Percentiles rank a stretch among this genome's conserved stretches.
Evolutionary conservation across 495 filamentous ascomycete genomes (phyloP).

Genomic region (Penicillium dipodomyicola): DNA sequence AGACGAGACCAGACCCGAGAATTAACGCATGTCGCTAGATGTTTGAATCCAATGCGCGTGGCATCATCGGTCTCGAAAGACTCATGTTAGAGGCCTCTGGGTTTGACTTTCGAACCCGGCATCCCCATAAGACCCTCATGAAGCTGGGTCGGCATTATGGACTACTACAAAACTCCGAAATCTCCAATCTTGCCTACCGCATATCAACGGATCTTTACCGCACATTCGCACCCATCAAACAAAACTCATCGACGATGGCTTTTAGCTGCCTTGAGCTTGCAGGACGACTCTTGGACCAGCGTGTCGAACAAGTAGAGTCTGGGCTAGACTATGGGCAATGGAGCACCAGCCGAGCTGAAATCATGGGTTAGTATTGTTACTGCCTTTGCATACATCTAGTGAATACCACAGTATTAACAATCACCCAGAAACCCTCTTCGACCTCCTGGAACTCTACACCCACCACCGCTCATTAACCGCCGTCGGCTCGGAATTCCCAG

Average conservation of each 20-base stretch:
- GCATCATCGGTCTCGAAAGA: slow-evolving; percentile 83
- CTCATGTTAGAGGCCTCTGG: slow-evolving; percentile 90
- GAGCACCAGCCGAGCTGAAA: slow-evolving; percentile 61
- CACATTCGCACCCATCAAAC: slow-evolving; percentile 88
- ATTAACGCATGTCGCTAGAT: slow-evolving; percentile 45
- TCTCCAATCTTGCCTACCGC: slow-evolving; percentile 66
- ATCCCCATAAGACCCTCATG: slow-evolving; percentile 77
- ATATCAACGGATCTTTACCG: slow-evolving; percentile 87
- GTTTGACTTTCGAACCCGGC: slow-evolving; percentile 91
- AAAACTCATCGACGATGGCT: slow-evolving; percentile 74
- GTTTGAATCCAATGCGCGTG: slow-evolving; percentile 72
- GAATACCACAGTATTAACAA: slow-evolving; percentile 4
- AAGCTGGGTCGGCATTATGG: slow-evolving; percentile 64
- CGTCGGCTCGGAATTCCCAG: slow-evolving; percentile 65
- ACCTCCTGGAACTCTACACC: slow-evolving; percentile 83
- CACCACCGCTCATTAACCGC: slow-evolving; percentile 71
- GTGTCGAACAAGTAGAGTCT: slow-evolving; percentile 45
- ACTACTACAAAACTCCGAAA: slow-evolving; percentile 49
- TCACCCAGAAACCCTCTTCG: slow-evolving; percentile 69
- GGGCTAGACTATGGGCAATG: slow-evolving; percentile 51
- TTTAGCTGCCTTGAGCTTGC: slow-evolving; percentile 80
- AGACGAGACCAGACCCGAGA: background rate
- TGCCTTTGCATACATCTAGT: background rate
- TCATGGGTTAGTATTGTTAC: slow-evolving; percentile 55
- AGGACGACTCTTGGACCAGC: slow-evolving; percentile 57